Evolutionary conservation across 2,329 filamentous ascomycete genomes (phyloP), one percentile per base, ranked within the genome.

Genomic region (Arthrobotrys musiformis): DNA sequence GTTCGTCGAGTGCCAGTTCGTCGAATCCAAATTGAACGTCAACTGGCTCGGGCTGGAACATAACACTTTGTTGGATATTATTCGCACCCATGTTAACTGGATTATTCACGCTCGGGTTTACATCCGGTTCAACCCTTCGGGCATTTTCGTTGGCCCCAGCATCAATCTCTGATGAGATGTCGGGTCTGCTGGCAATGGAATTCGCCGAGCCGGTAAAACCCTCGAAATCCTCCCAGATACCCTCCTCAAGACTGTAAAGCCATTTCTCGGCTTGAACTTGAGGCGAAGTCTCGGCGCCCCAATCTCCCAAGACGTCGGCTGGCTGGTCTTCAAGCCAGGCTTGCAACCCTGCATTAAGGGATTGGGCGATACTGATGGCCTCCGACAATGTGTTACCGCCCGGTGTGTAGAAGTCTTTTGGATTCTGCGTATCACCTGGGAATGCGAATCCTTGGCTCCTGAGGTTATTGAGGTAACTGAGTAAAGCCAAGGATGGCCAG

Each of bases 251-350:
- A 9, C 30, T 13, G n/a, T 56, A 56, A 4, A 75, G 46, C 70
- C 70, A 75, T 44, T 56, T 33, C 37, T 75, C 72, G 13, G 72
- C 72, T 15, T 17, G 17, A 0, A 13, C 4, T 40, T 66, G 72
- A n/a, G 56, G 33, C 26, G 17, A 0, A 5, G 63, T 44, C 15
- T 52, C 48, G 2, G 9, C 19, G 0, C 63, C 72, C 54, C 44
- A 56, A 7, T 30, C 26, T 37, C 37, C 11, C 26, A 42, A 40
- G 11, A 48, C 15, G 19, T 56, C 37, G 11, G 42, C 13, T 1
- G 19, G 4, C 11, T 70, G 64, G 2, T 19, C 2, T 40, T 17
- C 17, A 13, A 70, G 13, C 72, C 72, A 76, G 1, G 9, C 6
- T 11, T 63, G 37, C 13, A 70, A 9, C 7, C 26, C 35, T 1